Evolutionary conservation across 805 yeast genomes (phyloP), one percentile per base, ranked within the genome.

Genomic region (Cyberlindnera saturnus): DNA sequence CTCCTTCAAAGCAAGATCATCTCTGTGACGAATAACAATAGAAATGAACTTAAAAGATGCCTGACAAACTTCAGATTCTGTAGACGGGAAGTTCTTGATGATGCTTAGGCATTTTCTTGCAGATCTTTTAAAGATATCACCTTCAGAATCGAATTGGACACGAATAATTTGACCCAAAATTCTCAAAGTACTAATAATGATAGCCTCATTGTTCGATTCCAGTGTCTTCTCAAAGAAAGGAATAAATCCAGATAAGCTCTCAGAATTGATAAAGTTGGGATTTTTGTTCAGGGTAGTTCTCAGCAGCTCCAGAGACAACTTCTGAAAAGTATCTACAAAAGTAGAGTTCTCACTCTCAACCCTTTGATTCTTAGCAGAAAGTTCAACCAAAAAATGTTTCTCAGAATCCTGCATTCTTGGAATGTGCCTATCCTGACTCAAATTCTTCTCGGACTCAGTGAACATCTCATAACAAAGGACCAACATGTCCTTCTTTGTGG

Each of bases 1-100:
- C 29, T 81, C 83, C 52, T 84, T 85, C 51, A 89, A 61, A 39
- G 75, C 69, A 36, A 87, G 67, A 41, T 81, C 81, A 5, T 76
- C 74, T 54, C 79, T 81, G 52, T 82, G 81, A 52, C 91, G 77
- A 36, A 91, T 70, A 16, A 87, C 72, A 1, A 84, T 68, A 7
- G 96, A 77, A 42, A 93, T 63, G 50, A 81, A 85, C 52, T 81
- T 82, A 59, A 90, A 71, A 46, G 89, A 75, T 14, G 85, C 74
- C 61, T 91, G 98, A 56, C 88, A 82, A 13, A 91, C 58, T 42
- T 86, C 95, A 30, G 82, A 73, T 42, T 82, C 80, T 1, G 96
- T 88, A 1, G 81, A 67, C 5, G 96, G 89, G 39, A 83, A 75
- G 50, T 85, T 85, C 56, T 82, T 82, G 34, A 91, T 73, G 18